Evolutionary conservation across 2,329 filamentous ascomycete species (phyloP).

Genomic region (Cyphellophora europaea): DNA sequence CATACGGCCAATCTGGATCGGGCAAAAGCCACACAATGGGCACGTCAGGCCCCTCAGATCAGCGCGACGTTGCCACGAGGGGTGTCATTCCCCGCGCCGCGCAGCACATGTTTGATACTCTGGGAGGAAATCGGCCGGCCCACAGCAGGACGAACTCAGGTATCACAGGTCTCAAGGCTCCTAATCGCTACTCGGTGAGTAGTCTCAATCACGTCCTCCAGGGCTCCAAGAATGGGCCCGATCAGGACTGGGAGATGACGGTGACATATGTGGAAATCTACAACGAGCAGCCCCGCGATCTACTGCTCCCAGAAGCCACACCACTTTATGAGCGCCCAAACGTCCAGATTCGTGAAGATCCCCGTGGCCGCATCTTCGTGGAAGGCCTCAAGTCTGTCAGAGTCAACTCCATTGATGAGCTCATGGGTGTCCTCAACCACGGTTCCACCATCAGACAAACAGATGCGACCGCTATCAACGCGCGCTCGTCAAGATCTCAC

Average conservation of each 20-base stretch:
- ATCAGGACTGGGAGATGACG: conserved; percentile 82
- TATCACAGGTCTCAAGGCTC: conserved; percentile 56
- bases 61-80: conserved; percentile 62
- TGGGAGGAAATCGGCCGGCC: conserved; percentile 49
- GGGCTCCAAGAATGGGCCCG: conserved; percentile 36
- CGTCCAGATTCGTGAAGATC: conserved; percentile 90
- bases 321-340: conserved; percentile 60
- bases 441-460: conserved; percentile 93
- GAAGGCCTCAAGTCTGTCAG: conserved; percentile 82
- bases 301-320: conserved; percentile 69
- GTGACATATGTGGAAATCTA: conserved; percentile 97
- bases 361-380: conserved; percentile 86
- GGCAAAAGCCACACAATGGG: conserved; percentile 99
- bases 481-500: conserved; percentile 93
- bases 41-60: conserved; percentile 75
- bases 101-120: conserved; percentile 74
- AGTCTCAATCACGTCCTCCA: conserved; percentile 33
- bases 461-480: conserved; percentile 93
- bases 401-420: conserved; percentile 84
- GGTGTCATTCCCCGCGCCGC: conserved; percentile 94
- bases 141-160: conserved; percentile 59
- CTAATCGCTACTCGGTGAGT: conserved; percentile 64
- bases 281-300: conserved; percentile 88
- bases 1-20: conserved; percentile 94
- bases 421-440: conserved; percentile 81